Base-by-base conservation (phyloP, 2,329 filamentous ascomycete species). In the Fusarium nelsonii region DNA sequence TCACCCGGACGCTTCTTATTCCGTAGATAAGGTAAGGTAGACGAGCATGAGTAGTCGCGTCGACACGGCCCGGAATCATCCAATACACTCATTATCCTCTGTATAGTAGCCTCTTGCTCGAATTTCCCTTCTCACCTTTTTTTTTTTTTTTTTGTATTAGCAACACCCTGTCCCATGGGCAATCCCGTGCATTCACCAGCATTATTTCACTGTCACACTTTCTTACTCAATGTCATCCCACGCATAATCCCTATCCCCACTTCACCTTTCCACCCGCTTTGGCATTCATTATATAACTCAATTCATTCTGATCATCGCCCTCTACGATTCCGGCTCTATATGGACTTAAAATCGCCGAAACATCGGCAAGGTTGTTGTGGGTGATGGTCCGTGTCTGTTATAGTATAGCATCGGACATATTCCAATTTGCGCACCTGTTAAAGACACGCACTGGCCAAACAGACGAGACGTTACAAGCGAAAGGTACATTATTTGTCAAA, bases 151-250 rank as follows among this genome's bases (percentile, higher is more conserved):
- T 18, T 4, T 58, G 52, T 30, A 41, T 40, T 18, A 30, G 36
- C 26, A 57, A 44, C 28, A 30, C 12, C 39, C 18, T 15, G 37
- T 16, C 39, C 30, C 20, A 54, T 30, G 3, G 41, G 41, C 23
- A 23, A 20, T 15, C 49, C 28, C 41, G 36, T 33, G 11, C 41
- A 18, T 41, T 48, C 40, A 34, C 51, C 49, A 39, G 44, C 55
- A 58, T 45, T 45, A 43, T 43, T 58, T 61, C 53, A 51, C 51
- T 36, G 45, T 53, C 56, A 61, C 51, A 33, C 36, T 44, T 45
- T 63, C 57, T 53, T 54, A 51, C 58, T n/a, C 45, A 57, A 66
- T 48, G 28, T 56, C 54, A 68, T 63, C 41, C 54, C 51, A 53
- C 53, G 16, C 40, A 53, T 54, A 26, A 58, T 43, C 28, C 48